These are phyloP conservation scores for Nephelium lappaceum DNA, from an alignment of 345 rosid species.

Conservation along the genomic window DNA sequence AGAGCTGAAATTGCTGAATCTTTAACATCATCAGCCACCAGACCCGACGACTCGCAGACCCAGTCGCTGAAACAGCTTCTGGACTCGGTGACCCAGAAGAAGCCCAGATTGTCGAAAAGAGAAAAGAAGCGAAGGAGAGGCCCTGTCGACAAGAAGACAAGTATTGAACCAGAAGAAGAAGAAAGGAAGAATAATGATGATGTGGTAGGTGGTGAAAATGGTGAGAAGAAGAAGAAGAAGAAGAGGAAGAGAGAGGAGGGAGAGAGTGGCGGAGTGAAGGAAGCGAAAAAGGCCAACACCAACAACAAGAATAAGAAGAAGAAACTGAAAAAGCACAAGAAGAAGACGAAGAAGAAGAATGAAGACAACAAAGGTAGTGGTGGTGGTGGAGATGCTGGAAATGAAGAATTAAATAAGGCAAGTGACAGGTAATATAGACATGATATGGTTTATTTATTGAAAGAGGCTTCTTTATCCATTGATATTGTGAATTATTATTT, in stretches of 20 bases:
- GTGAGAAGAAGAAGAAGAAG: constrained; percentile 33
- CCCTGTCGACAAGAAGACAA: constrained; percentile 23
- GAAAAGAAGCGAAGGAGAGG: constrained; percentile 57
- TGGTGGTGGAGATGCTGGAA: constrained; percentile 20
- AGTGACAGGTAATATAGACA: constrained; percentile 31
- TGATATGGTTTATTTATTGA: too few relatives aligned
- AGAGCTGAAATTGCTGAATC: constrained; percentile 50
- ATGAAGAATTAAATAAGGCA: constrained; percentile 26
- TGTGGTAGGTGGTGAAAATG: neutral
- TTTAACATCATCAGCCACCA: constrained; percentile 29
- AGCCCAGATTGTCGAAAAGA: constrained; percentile 74
- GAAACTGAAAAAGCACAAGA: neutral
- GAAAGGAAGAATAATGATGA: constrained; percentile 28
- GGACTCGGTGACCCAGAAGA: constrained; percentile 60
- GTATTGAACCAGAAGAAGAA: constrained; percentile 30
- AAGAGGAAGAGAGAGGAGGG: constrained; percentile 22
- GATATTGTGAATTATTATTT: neutral
- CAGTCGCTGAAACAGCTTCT: constrained; percentile 54
- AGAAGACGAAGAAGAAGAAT: constrained; percentile 24
- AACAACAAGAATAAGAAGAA: constrained; percentile 25
- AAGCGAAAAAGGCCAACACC: constrained; percentile 2
- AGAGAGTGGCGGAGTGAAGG: constrained; percentile 33
- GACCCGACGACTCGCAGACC: constrained; percentile 34
- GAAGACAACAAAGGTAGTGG: constrained; percentile 29
- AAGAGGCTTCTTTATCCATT: too few relatives aligned